Percentiles rank a stretch among this genome's conserved stretches.
phyloP scores from a whole-genome alignment of 1,284 basidiomycete genomes.

The Boletus hoseneyae region DNA sequence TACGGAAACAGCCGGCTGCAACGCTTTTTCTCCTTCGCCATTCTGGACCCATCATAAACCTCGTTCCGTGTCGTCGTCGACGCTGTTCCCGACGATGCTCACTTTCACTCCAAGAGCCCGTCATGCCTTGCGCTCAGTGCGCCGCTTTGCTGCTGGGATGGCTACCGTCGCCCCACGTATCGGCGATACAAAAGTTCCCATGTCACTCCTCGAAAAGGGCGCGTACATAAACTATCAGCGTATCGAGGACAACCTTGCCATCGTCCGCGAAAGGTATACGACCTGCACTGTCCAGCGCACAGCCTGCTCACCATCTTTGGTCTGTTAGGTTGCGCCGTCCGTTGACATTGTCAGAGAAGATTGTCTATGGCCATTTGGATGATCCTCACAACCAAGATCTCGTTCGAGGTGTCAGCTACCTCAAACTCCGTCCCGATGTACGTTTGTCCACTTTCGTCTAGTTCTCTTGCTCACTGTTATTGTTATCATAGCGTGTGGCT shows the following conservation, averaged over 20 bases:
- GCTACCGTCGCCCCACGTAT: conserved; percentile 79
- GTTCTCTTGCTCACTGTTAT: conserved; percentile 7
- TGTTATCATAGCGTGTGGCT: conserved; percentile 78
- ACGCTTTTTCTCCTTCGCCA: conserved; percentile 1
- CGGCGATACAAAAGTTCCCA: conserved; percentile 39
- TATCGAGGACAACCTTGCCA: conserved; percentile 90
- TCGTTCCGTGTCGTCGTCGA: conserved; percentile 26
- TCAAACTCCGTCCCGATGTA: conserved; percentile 94
- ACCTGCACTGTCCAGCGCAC: not conserved
- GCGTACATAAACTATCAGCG: conserved; percentile 97
- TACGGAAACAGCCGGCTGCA: conserved; percentile 26
- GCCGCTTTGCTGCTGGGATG: conserved; percentile 67
- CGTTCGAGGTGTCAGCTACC: conserved; percentile 82
- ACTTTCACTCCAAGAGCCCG: conserved; percentile 61
- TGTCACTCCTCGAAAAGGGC: conserved; percentile 86
- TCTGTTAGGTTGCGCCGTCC: conserved; percentile 80
- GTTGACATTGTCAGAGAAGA: conserved; percentile 96
- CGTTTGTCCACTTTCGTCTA: conserved; percentile 28
- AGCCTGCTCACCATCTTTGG: not conserved
- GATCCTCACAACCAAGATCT: conserved; percentile 91
- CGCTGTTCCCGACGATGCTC: conserved; percentile 56
- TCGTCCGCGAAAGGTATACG: conserved; percentile 75
- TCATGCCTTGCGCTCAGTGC: conserved; percentile 53
- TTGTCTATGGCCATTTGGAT: conserved; percentile 97
- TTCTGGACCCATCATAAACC: conserved; percentile 6